Base-by-base conservation (phyloP, 2,329 filamentous ascomycete species). In the Fusarium agapanthi region DNA sequence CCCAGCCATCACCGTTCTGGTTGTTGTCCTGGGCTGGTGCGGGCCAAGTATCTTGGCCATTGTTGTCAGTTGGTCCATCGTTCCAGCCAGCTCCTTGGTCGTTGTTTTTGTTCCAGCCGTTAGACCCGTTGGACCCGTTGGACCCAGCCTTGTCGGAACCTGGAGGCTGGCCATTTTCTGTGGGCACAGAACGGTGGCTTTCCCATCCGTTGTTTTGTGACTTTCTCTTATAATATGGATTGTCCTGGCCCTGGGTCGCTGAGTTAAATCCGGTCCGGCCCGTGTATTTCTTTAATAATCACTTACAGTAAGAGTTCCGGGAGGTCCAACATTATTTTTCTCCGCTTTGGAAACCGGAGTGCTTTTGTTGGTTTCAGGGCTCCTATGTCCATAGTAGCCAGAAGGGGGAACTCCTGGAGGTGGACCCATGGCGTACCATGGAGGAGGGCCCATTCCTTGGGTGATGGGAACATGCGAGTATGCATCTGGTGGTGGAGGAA, bases 301-400 rank as follows among this genome's bases (percentile, higher is more conserved):
- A 65, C 68, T 68, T 66, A 78, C 76, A 59, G 65, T 75, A 43
- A 50, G 35, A 35, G 65, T 71, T 45, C n/a, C 41, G 24, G 61
- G 38, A 6, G 80, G 80, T 2, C 72, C 76, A 38, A 82, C 76
- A 45, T 83, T 82, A 71, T 81, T 79, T 41, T 73, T 76, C 41
- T 56, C 63, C 61, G 77, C 76, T 50, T 61, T 76, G 2, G 68
- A 69, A 34, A 75, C 45, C 7, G 61, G 65, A 22, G 54, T 45
- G 43, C 51, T 50, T 51, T 71, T 71, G 13, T 53, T 59, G 34
- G 61, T 65, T 30, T 44, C 56, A 41, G 20, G n/a, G 35, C 48
- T 74, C 16, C 32, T 43, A 16, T 69, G 71, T 18, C 55, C 62
- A 22, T 51, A 61, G 8, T 72, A 45, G 24, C 43, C 56, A 45